A percentile compares a stretch with the other conserved stretches of the same genome.
Evolutionary conservation across 495 filamentous ascomycete genomes (phyloP).

Genomic region (Hypoxylon intermedium): DNA sequence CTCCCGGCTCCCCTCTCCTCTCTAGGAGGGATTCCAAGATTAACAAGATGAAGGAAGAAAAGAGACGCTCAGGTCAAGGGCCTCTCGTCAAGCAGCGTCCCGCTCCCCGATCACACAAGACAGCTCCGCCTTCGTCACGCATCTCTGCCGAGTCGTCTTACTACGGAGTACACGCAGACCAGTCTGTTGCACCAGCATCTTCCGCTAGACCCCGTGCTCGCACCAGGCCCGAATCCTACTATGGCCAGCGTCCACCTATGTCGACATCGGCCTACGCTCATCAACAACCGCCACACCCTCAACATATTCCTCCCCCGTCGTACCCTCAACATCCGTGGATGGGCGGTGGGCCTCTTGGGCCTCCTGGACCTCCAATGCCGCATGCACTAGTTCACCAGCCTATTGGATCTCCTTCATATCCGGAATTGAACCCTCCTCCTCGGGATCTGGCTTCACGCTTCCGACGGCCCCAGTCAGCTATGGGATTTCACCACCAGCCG

Average conservation of each 20-base stretch:
- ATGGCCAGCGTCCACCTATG: conserved; percentile 46
- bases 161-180: conserved; percentile 47
- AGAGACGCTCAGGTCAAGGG: conserved; percentile 21
- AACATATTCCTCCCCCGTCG: conserved; percentile 34
- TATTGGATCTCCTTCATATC: conserved; percentile 35
- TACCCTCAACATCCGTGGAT: conserved; percentile 32
- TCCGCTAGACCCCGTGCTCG: conserved; percentile 50
- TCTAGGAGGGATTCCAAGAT: conserved; percentile 34
- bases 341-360: conserved; percentile 22
- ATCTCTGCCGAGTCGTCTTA: conserved; percentile 47
- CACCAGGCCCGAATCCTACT: conserved; percentile 50
- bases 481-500: conserved; percentile 49
- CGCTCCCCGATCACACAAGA: conserved; percentile 33
- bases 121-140: conserved; percentile 30
- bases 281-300: conserved; percentile 32
- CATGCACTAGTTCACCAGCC: conserved; percentile 35
- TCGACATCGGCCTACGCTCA: conserved; percentile 39
- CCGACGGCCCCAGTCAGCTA: conserved; percentile 51
- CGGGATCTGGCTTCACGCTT: conserved; percentile 47
- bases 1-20: conserved; percentile 45
- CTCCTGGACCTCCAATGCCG: conserved; percentile 27
- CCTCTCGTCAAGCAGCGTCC: conserved; percentile 33
- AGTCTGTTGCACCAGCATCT: conserved; percentile 39
- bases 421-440: conserved; percentile 35
- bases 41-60: conserved; percentile 47